Percentiles rank a stretch among this genome's conserved stretches.
Conservation (phyloP, 2,329 filamentous ascomycete species). For the Lomentospora prolificans region DNA sequence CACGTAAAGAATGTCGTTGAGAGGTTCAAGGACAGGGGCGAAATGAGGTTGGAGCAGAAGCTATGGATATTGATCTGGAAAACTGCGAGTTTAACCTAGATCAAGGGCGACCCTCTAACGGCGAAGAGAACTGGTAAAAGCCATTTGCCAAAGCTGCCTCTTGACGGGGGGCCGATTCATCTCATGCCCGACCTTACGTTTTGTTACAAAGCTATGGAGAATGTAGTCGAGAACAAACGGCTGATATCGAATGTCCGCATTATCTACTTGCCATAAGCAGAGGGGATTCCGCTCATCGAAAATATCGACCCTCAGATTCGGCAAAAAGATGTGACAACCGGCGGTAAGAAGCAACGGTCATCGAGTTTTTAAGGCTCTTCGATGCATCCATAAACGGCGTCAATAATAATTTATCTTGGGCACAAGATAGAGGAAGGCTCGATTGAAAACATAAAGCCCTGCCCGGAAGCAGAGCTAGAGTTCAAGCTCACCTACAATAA, state of each 20-base stretch:
- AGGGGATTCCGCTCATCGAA: too few species aligned
- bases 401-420: slow-evolving; percentile 43
- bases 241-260: too few species aligned
- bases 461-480: slow-evolving; percentile 24
- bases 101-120: too few species aligned
- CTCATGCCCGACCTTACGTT: too few species aligned
- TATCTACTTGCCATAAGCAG: too few species aligned
- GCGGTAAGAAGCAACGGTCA: slow-evolving; percentile 63
- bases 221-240: too few species aligned
- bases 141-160: too few species aligned
- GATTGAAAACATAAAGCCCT: slow-evolving; percentile 31
- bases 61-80: not conserved
- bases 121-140: too few species aligned
- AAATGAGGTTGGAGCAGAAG: not conserved
- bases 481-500: slow-evolving; percentile 65
- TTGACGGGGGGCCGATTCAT: too few species aligned
- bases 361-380: slow-evolving; percentile 47
- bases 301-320: too few species aligned
- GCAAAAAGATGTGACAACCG: slow-evolving; percentile 52
- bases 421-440: slow-evolving; percentile 67
- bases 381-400: slow-evolving; percentile 66
- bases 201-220: too few species aligned
- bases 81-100: too few species aligned
- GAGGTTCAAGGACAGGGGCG: not conserved
- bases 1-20: not conserved